Base-by-base conservation (phyloP, 2,329 filamentous ascomycete genomes). In the Talaromyces piceae region DNA sequence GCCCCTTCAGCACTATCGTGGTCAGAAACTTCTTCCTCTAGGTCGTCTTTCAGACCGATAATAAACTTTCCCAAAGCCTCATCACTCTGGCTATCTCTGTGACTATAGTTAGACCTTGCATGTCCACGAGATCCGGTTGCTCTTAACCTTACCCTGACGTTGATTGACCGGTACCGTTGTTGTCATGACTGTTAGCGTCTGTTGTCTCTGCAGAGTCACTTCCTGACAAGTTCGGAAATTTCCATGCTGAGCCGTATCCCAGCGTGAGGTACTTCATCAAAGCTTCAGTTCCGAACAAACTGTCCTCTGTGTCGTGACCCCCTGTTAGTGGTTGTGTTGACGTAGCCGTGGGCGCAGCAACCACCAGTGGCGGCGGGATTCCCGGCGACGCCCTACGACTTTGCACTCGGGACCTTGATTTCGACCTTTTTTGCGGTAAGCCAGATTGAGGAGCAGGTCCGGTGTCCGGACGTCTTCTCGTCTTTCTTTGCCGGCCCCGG, bases 201-300 rank as follows among this genome's bases (percentile, higher is more conserved):
- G 61, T 54, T 22, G 58, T 58, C 44, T 65, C 57, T 50, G 63
- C 57, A 3, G 61, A 52, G 12, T 58, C 57, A 30, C 58, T 49
- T 9, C 58, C 60, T 45, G 61, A 39, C 8, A 53, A 67, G 11
- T 66, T 62, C 25, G 69, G 65, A 47, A 72, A 61, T 16, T 70
- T 67, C 74, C 74, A 77, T 16, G 67, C 62, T 3, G 73, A 73
- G 13, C 74, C 73, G 61, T 77, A 77, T 7, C 74, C 74, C 20
- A 77, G 61, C 20, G 73, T 77, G 27, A 77, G 62, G 56, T 75
- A 73, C 55, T 75, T 77, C 62, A 76, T 72, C 51, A 77, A 63
- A 2, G 65, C 72, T 7, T 75, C 73, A 3, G 72, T 65, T 22
- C 63, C 67, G 56, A 70, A 69, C 3, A 69, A 67, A 3, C 61